Evolutionary conservation across 2,329 filamentous ascomycete species (phyloP).

Genomic region (Aureobasidium sp.): DNA sequence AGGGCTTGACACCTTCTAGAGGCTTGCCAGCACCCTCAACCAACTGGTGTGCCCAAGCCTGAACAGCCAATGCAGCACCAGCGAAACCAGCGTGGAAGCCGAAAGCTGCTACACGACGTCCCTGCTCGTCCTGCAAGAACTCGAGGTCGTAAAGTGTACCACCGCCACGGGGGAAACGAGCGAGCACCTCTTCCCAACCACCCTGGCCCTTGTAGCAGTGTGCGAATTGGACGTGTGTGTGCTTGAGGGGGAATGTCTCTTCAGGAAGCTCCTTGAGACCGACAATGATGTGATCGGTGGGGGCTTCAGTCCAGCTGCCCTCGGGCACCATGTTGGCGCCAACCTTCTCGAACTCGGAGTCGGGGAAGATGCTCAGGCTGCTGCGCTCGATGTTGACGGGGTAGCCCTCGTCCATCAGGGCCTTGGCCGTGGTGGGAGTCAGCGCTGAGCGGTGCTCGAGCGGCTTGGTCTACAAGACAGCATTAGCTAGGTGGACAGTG

Average conservation of each 20-base stretch:
- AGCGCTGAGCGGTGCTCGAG: constrained; percentile 30
- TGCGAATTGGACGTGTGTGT: constrained; percentile 42
- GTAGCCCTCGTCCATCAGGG: constrained; percentile 33
- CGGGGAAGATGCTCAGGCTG: constrained; percentile 30
- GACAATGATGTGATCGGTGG: constrained; percentile 31
- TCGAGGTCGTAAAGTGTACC: constrained; percentile 79
- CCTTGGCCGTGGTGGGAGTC: constrained; percentile 30
- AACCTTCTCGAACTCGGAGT: constrained; percentile 31
- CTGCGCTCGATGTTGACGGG: constrained; percentile 32
- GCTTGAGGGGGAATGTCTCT: constrained; percentile 60
- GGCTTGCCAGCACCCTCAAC: constrained; percentile 56
- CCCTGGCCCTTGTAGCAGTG: constrained; percentile 46
- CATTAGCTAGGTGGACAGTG: background rate
- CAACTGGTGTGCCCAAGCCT: constrained; percentile 79
- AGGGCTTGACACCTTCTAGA: constrained; percentile 58
- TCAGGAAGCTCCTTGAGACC: constrained; percentile 35
- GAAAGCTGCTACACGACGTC: constrained; percentile 63
- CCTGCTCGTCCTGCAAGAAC: constrained; percentile 67
- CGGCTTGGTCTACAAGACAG: constrained; percentile 24
- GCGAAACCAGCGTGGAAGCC: constrained; percentile 67
- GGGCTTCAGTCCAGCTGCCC: constrained; percentile 31
- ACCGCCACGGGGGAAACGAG: constrained; percentile 66
- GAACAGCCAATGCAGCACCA: constrained; percentile 51
- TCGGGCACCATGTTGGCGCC: constrained; percentile 31
- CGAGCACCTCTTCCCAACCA: constrained; percentile 72